phyloP scores from a whole-genome alignment of 106 monocot genomes.

The Dioscorea zingiberensis region DNA sequence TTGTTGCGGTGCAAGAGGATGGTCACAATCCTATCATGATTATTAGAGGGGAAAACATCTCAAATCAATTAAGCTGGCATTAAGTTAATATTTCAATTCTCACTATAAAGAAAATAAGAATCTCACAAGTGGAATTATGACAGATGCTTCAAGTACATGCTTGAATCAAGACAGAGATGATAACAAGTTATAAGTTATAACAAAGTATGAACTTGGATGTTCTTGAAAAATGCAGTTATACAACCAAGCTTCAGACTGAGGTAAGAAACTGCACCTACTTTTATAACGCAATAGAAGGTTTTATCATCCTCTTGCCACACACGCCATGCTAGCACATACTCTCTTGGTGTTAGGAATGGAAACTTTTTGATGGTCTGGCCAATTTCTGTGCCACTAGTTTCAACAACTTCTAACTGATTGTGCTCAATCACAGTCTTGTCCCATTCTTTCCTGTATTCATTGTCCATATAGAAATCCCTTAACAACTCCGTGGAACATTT shows the following conservation, averaged over 20 bases:
- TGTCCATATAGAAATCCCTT: conserved; percentile 97
- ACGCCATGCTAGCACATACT: conserved; percentile 87
- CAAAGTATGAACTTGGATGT: too few relatives aligned
- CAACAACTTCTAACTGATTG: conserved; percentile 62
- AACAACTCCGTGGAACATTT: conserved; percentile 66
- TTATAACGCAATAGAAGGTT: conserved; percentile 75
- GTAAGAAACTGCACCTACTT: conserved; percentile 31
- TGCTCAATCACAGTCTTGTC: conserved; percentile 78
- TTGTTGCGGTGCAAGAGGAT: conserved; percentile 46
- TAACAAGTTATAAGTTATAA: too few relatives aligned
- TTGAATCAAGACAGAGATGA: too few relatives aligned
- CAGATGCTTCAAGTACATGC: too few relatives aligned
- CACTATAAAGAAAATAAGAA: too few relatives aligned
- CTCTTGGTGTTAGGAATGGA: conserved; percentile 68
- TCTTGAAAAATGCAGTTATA: too few relatives aligned
- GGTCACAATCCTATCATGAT: conserved; percentile 63
- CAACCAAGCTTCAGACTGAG: too few relatives aligned
- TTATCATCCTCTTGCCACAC: conserved; percentile 83
- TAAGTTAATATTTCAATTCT: too few relatives aligned
- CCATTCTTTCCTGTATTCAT: conserved; percentile 87
- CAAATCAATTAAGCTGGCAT: background rate
- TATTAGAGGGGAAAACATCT: background rate
- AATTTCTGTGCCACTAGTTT: conserved; percentile 52
- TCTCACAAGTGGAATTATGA: too few relatives aligned
- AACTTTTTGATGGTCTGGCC: conserved; percentile 81